Base-by-base conservation (phyloP, 306 rosid species). In the Cicer bijugum region DNA sequence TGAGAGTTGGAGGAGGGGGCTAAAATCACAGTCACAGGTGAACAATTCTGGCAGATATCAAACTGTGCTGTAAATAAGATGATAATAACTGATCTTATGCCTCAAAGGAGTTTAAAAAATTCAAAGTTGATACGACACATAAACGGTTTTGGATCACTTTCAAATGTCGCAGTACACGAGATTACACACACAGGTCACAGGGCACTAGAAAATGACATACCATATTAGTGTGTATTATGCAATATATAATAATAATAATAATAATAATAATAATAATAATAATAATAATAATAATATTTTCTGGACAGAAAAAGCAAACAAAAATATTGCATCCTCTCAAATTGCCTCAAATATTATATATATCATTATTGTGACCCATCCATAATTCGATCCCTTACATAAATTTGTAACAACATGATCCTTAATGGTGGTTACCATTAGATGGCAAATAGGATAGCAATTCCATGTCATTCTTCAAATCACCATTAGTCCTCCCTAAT, bases 391-490 rank as follows among this genome's bases (percentile, higher is more conserved):
- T 12, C 15, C 8, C 9, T 11, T 57, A 57, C 28, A 56, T 9
- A 55, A 17, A 19, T 10, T 55, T 16, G 3, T 53, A 19, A 57
- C 10, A 14, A 58, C 35, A 28, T 35, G 40, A 59, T 53, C 19
- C 40, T 60, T 35, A 35, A 5, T 60, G 67, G 37, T 43, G 28
- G 7, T 38, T 62, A 14, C 70, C 78, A 38, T 80, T 77, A 43
- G 83, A 65, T 64, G 78, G 38, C 52, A 40, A 4, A 2, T 71
- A 20, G 6, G 71, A 46, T 52, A 70, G 83, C 67, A 84, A n/a
- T 53, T 84, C 89, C 76, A 83, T 0, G 5, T 77, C 86, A 11
- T 73, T 38, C 60, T 75, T 82, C n/a, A 28, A 3, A 28, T 28
- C 5, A 28, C 35, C 35, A 3, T 28, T 28, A 28, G 0, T 0